These are phyloP conservation scores for Leccinum boreale DNA, from an alignment of 768 basidiomycete genomes.

Conservation along the genomic window DNA sequence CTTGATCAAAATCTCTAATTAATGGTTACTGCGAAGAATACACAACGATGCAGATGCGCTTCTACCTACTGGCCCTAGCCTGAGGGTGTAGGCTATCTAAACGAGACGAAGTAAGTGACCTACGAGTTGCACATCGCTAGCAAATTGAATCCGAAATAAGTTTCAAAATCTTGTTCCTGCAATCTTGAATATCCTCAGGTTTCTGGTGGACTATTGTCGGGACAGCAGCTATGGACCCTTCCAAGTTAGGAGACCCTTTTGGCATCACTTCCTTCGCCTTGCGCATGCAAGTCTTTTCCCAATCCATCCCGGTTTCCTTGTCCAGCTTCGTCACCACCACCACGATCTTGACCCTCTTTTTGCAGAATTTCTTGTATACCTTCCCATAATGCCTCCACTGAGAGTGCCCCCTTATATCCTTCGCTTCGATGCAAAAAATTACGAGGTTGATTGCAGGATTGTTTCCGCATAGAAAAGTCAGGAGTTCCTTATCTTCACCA, in stretches of 20 bases:
- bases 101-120: background rate
- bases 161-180: background rate
- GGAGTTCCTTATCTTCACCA: conserved; percentile 11
- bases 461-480: conserved; percentile 8
- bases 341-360: conserved; percentile 6
- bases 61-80: background rate
- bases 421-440: conserved; percentile 10
- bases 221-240: conserved; percentile 5
- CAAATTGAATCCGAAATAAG: conserved; percentile 4
- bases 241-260: conserved; percentile 1
- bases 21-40: background rate
- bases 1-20: too few relatives aligned
- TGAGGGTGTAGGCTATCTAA: background rate
- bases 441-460: conserved; percentile 8
- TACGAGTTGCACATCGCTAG: background rate
- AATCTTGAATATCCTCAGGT: background rate
- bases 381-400: conserved; percentile 13
- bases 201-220: background rate
- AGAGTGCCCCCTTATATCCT: conserved; percentile 3
- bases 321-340: conserved; percentile 16
- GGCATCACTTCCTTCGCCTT: background rate
- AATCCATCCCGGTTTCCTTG: background rate
- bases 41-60: background rate
- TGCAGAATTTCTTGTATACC: conserved; percentile 13
- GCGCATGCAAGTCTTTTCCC: background rate